Evolutionary conservation across 2,329 filamentous ascomycete genomes (phyloP), one percentile per base, ranked within the genome.

Genomic region (Coleophoma crateriformis): DNA sequence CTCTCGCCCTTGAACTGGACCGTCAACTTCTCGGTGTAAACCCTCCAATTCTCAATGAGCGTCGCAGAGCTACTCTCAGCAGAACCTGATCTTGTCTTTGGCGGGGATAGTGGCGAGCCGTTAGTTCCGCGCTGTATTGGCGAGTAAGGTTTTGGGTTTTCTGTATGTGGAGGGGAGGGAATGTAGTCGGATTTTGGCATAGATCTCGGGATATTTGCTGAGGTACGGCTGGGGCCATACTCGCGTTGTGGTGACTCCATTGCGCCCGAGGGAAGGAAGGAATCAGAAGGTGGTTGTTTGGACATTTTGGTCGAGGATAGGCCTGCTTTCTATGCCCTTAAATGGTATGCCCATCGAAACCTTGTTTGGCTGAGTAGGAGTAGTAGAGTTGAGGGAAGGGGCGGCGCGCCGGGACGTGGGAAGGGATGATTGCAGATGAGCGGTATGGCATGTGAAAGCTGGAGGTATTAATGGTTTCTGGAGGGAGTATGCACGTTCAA

Each of bases 11-110:
- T 55, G 47, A 48, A 50, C 48, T 67, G 64, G 27, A 43, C 53
- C 45, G 62, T 50, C 27, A 66, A 38, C 38, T 58, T 63, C 47
- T 58, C 52, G 0, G 63, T 61, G 45, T 64, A 65, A 14, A 45
- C 50, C 33, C 63, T 50, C 58, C 60, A 66, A 47, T 66, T 58
- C 47, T 65, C 64, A 7, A 65, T 46, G 38, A 65, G 50, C 3
- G 55, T 53, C 7, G 57, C 58, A 11, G 47, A 41, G 10, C 45
- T 56, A 12, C 60, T 56, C 13, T 65, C 61, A 11, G 58, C 59
- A 8, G 59, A 64, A 11, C 52, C 50, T 19, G 58, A 60, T 42
- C 62, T 52, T 2, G 62, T 61, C 46, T 58, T 61, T n/a, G 64
- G 63, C 7, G 63, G 62, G 60, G 61, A 46, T 43, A 41, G 37